phyloP scores from a whole-genome alignment of 2,329 filamentous ascomycete genomes.

The Fusarium tanahbumbuense region DNA sequence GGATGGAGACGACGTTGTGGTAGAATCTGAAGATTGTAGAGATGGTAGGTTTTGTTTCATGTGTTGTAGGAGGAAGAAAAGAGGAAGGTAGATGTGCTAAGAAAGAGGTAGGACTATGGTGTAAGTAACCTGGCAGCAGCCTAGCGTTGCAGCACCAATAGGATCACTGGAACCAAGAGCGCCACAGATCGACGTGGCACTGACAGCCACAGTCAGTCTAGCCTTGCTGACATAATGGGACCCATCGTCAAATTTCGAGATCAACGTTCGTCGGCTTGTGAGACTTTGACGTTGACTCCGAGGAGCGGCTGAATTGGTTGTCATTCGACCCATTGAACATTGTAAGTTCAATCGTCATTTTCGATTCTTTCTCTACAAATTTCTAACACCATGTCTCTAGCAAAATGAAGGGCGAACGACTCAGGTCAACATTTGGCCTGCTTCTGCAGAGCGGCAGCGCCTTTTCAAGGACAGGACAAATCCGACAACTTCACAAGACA shows the following conservation, averaged over 20 bases:
- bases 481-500: conserved; percentile 59
- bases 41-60: conserved; percentile 9
- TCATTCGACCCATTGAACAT: conserved; percentile 39
- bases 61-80: conserved; percentile 28
- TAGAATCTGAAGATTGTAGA: background rate
- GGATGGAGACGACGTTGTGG: background rate
- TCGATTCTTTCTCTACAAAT: fast-evolving
- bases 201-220: conserved; percentile 8
- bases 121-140: conserved; percentile 30
- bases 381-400: conserved; percentile 25
- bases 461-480: conserved; percentile 51
- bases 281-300: conserved; percentile 35
- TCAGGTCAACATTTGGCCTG: conserved; percentile 50
- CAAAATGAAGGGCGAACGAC: conserved; percentile 50
- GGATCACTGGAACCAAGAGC: background rate
- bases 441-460: conserved; percentile 49
- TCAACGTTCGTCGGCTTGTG: conserved; percentile 30
- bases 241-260: conserved; percentile 48
- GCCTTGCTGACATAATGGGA: conserved; percentile 52
- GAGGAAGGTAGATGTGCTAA: conserved; percentile 32
- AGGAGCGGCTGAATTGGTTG: conserved; percentile 36
- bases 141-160: conserved; percentile 36
- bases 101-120: conserved; percentile 29
- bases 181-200: conserved; percentile 21
- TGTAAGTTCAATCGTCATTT: conserved; percentile 21